phyloP scores from a whole-genome alignment of 2,329 filamentous ascomycete species.

The Curvularia spicifera region DNA sequence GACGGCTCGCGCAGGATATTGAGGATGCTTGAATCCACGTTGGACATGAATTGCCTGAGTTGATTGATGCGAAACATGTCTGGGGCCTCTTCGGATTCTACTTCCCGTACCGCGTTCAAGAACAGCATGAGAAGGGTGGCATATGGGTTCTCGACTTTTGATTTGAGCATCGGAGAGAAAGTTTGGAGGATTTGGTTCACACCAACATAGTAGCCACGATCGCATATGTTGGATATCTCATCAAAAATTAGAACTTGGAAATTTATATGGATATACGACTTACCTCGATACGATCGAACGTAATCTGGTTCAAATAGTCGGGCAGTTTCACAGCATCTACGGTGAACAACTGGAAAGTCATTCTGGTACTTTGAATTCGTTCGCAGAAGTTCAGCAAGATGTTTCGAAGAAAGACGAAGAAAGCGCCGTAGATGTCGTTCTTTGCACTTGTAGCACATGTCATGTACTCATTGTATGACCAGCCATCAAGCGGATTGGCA shows the following conservation, averaged over 20 bases:
- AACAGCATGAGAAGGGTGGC: constrained; percentile 54
- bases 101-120: constrained; percentile 38
- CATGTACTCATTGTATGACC: too few species aligned
- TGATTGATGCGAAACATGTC: background rate
- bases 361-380: background rate
- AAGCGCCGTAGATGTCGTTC: too few species aligned
- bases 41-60: background rate
- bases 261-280: background rate
- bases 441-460: too few species aligned
- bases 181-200: constrained; percentile 34
- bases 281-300: background rate
- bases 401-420: too few species aligned
- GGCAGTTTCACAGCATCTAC: background rate
- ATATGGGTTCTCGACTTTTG: constrained; percentile 42
- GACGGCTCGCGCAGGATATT: background rate
- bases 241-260: background rate
- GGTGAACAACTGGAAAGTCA: background rate
- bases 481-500: too few species aligned
- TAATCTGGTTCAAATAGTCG: background rate
- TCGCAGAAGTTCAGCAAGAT: too few species aligned
- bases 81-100: background rate
- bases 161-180: constrained; percentile 47
- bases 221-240: constrained; percentile 52
- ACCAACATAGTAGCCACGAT: constrained; percentile 45
- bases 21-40: background rate